A percentile compares a stretch with the other conserved stretches of the same genome.
These are phyloP conservation scores for Leccinum huronense DNA, from an alignment of 1,284 basidiomycete genomes.

Conservation along the genomic window DNA sequence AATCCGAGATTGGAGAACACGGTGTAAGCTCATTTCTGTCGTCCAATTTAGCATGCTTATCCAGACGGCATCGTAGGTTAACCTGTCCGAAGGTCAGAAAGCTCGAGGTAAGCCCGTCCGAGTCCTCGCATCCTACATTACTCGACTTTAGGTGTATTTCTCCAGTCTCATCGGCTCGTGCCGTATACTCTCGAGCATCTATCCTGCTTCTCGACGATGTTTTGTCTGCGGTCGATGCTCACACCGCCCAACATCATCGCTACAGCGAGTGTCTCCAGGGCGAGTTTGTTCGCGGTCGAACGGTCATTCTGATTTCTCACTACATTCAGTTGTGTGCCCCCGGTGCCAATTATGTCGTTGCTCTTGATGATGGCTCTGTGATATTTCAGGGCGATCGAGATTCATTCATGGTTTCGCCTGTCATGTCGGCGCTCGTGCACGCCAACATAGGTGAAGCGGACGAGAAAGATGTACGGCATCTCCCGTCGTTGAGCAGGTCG, in stretches of 20 bases:
- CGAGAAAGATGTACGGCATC: constrained; percentile 28
- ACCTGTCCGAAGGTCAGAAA: constrained; percentile 93
- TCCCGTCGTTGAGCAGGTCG: constrained; percentile 15
- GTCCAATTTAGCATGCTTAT: not conserved
- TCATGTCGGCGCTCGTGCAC: constrained; percentile 69
- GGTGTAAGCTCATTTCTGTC: constrained; percentile 47
- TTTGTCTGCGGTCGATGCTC: constrained; percentile 78
- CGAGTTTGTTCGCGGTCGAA: constrained; percentile 76
- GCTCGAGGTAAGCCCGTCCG: constrained; percentile 62
- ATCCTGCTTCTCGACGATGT: constrained; percentile 89
- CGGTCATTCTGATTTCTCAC: constrained; percentile 86
- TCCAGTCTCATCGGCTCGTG: too few species aligned
- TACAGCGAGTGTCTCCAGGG: constrained; percentile 83
- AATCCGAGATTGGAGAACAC: constrained; percentile 88
- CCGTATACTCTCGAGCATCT: constrained; percentile 90
- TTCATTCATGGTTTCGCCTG: constrained; percentile 64
- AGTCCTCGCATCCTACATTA: not conserved
- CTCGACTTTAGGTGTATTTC: not conserved
- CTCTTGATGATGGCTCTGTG: constrained; percentile 85
- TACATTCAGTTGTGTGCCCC: constrained; percentile 79
- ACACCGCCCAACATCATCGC: constrained; percentile 78
- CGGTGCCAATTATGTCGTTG: constrained; percentile 71
- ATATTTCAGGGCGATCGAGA: constrained; percentile 69
- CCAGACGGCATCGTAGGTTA: constrained; percentile 51
- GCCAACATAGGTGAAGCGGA: constrained; percentile 43